Conservation (phyloP, 208 protist species). For the Trypanosoma scelopori region DNA sequence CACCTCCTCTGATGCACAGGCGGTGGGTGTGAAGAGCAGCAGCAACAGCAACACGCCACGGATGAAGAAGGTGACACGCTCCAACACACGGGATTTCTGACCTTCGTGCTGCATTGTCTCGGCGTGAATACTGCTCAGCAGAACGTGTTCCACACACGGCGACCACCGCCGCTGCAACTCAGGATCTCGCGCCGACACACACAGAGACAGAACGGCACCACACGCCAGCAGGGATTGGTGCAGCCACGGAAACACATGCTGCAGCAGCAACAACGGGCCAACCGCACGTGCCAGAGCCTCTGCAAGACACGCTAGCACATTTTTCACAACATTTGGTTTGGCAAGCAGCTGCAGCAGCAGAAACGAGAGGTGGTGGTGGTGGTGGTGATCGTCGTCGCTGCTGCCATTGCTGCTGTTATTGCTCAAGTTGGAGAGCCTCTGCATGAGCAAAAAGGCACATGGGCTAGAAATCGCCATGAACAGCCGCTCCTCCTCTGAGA, state of each 20-base stretch:
- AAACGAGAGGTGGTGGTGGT: neutral
- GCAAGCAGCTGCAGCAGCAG: slow-evolving; percentile 1
- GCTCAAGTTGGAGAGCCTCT: neutral
- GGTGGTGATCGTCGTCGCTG: neutral
- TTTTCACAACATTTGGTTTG: neutral
- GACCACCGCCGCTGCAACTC: slow-evolving; percentile 9
- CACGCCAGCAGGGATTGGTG: slow-evolving; percentile 10
- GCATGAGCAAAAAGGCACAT: slow-evolving; percentile 18
- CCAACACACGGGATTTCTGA: neutral
- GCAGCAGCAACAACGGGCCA: slow-evolving; percentile 26
- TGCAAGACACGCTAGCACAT: slow-evolving; percentile 25
- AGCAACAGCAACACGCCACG: slow-evolving; percentile 18
- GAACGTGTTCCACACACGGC: slow-evolving; percentile 16
- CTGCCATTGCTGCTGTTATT: neutral
- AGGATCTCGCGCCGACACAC: neutral
- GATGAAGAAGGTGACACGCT: slow-evolving; percentile 23
- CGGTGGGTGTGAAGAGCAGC: neutral
- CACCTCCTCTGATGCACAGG: neutral
- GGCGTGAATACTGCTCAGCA: slow-evolving; percentile 17
- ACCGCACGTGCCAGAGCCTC: slow-evolving; percentile 29
- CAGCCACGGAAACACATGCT: slow-evolving; percentile 30
- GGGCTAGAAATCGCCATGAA: neutral
- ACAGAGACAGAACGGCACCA: slow-evolving; percentile 26
- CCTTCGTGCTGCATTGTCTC: slow-evolving; percentile 5
- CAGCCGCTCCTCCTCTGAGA: slow-evolving; percentile 5